Evolutionary conservation across 169 alveolate species (phyloP), one percentile per base, ranked within the genome.

Genomic region (Fabrea salina): DNA sequence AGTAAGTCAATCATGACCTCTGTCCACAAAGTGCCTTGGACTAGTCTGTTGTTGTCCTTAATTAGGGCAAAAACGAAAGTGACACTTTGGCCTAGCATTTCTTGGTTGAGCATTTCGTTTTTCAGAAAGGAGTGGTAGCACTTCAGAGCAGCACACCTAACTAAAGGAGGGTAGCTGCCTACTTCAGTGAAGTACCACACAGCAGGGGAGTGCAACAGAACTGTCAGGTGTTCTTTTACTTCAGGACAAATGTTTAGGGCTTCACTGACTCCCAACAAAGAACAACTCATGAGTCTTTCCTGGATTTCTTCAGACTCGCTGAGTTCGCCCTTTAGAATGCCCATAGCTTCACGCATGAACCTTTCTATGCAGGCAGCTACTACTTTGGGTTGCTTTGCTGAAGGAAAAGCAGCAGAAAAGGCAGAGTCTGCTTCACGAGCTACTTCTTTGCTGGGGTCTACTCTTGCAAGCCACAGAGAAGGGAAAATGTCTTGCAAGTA

Each of bases 381-480:
- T 1, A 61, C 74, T 13, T n/a, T 37, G 8, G n/a, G 22, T 13
- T 61, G 74, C 32, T 27, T 27, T 19, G 32, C 32, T 61, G 32
- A 47, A 0, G 74, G 74, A 35, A 61, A 61, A 33, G 74, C 74
- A 33, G 74, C 32, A 11, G 4, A 61, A 61, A 61, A 61, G 39
- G 74, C 74, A 16, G n/a, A 13, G 16, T 61, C 39, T 0, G 74
- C 74, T 8, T 1, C 16, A 33, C 39, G 54, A 61, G 74, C 43
- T 11, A 61, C 74, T 37, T 61, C 74, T 37, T 37, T 1, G 32
- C 43, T 8, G 1, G 74, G 74, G 4, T 61, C 74, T 1, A 16
- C 13, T 33, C 74, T 27, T 30, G 54, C 74, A 2, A 61, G 74
- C 54, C 74, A 61, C 0, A 61, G 50, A 2, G 74, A 51, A 27